A percentile compares a stretch with the other conserved stretches of the same genome.
These are phyloP conservation scores for Phytophthora crassamura DNA, from an alignment of 352 stramenopile species.

Conservation along the genomic window DNA sequence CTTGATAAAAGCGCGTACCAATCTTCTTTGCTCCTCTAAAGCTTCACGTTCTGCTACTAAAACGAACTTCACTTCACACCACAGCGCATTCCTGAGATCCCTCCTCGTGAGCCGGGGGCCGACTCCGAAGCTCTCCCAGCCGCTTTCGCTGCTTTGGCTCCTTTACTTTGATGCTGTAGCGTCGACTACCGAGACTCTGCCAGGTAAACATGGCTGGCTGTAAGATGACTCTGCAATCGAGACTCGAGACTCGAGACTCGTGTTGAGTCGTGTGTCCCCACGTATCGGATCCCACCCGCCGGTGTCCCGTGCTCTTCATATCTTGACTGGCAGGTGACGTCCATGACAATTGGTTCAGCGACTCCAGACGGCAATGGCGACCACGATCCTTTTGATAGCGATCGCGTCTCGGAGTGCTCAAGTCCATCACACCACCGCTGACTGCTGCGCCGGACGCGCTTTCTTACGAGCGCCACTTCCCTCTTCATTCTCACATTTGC, in stretches of 20 bases:
- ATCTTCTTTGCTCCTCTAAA: too few species aligned
- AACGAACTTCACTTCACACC: too few species aligned
- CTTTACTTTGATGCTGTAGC: background rate
- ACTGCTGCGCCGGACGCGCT: background rate
- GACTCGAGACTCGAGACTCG: too few species aligned
- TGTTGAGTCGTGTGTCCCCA: background rate
- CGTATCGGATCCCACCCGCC: background rate
- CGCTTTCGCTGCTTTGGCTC: background rate
- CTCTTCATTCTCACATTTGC: conserved; percentile 13
- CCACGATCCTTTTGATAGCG: conserved; percentile 12
- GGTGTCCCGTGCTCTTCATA: background rate
- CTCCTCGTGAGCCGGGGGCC: background rate
- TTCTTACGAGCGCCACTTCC: background rate
- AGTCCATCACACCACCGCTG: background rate
- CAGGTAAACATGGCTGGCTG: too few species aligned
- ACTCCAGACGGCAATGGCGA: conserved; percentile 6
- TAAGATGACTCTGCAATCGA: too few species aligned
- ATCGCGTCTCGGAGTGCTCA: background rate
- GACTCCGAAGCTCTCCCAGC: conserved; percentile 7
- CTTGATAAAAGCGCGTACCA: too few species aligned
- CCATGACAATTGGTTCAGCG: background rate
- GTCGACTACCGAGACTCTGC: background rate
- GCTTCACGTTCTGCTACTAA: too few species aligned
- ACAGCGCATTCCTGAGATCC: background rate
- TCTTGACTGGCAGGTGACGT: background rate